A percentile compares a stretch with the other conserved stretches of the same genome.
phyloP scores from a whole-genome alignment of 306 rosid species.

The Glycine tomentella region DNA sequence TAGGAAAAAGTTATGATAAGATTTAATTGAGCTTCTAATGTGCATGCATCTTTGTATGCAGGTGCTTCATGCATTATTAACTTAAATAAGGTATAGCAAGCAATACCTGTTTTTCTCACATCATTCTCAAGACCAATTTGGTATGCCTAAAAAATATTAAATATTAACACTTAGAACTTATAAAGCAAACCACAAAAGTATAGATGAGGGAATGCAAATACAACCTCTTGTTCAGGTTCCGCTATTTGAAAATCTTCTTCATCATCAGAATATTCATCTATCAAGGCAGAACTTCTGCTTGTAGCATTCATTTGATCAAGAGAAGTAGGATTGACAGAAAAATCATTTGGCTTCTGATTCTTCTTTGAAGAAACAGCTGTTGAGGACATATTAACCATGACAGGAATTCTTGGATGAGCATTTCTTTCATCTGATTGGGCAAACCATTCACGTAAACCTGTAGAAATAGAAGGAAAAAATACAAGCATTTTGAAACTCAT shows the following conservation, averaged over 20 bases:
- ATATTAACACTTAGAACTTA: conserved; percentile 34
- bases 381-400: conserved; percentile 98
- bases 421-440: conserved; percentile 93
- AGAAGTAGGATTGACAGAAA: conserved; percentile 58
- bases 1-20: conserved; percentile 53
- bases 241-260: conserved; percentile 96
- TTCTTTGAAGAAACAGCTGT: conserved; percentile 76
- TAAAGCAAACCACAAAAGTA: conserved; percentile 32
- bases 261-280: conserved; percentile 97
- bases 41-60: conserved; percentile 33
- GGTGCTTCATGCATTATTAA: background rate
- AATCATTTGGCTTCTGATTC: conserved; percentile 67
- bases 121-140: conserved; percentile 66
- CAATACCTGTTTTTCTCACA: conserved; percentile 68
- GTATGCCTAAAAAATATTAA: conserved; percentile 60
- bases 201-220: conserved; percentile 35
- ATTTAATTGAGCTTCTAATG: conserved; percentile 24
- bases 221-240: conserved; percentile 89
- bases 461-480: conserved; percentile 30
- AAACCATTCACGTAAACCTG: conserved; percentile 98
- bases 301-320: conserved; percentile 72
- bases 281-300: conserved; percentile 79
- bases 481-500: conserved; percentile 16
- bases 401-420: conserved; percentile 97
- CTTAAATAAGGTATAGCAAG: conserved; percentile 26